Evolutionary conservation across 2,329 filamentous ascomycete genomes (phyloP), one percentile per base, ranked within the genome.

Genomic region (Cladorrhinum sp.): DNA sequence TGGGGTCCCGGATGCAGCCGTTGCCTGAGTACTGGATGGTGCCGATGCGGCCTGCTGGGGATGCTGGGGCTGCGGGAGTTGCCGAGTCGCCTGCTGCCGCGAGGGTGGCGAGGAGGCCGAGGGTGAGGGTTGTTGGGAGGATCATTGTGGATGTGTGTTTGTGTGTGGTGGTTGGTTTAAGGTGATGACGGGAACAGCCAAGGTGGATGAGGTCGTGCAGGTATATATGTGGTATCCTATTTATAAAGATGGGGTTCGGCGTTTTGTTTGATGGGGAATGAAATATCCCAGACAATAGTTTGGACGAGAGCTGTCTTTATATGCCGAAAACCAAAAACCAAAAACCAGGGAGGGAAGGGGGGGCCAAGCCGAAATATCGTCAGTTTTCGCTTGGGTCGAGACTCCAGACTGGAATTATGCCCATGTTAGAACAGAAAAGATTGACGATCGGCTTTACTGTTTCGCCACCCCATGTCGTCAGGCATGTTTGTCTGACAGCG

Each of bases 11-110:
- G 50, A 71, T 68, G 61, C 75, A 77, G 14, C 75, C 75, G 62
- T 59, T 73, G 58, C 75, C 75, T 24, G 72, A 74, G 65, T 73
- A 76, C 48, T 65, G 66, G 57, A 77, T 67, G 33, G 71, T 73
- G 3, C 67, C 67, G 60, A 76, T 70, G 56, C 62, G 65, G 14
- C 71, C 62, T 4, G 66, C 61, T 6, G 71, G 72, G 0, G 63
- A 3, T 36, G 33, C 33, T 36, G 67, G 64, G 9, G 59, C 16
- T 10, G 61, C 66, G 55, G 60, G 61, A 36, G 61, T 63, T 10
- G 53, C 53, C 6, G 18, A 26, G 42, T 42, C 66, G 16, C 60
- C 57, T 57, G 65, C 61, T 9, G 65, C 61, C 46, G 66, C 64
- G 26, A 70, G 65, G 18, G 63, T 57, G 55, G 68, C 61, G 12